Evolutionary conservation across 192 early-diverging fungal genomes (phyloP).

Genomic region (Backusella liffmaniae): DNA sequence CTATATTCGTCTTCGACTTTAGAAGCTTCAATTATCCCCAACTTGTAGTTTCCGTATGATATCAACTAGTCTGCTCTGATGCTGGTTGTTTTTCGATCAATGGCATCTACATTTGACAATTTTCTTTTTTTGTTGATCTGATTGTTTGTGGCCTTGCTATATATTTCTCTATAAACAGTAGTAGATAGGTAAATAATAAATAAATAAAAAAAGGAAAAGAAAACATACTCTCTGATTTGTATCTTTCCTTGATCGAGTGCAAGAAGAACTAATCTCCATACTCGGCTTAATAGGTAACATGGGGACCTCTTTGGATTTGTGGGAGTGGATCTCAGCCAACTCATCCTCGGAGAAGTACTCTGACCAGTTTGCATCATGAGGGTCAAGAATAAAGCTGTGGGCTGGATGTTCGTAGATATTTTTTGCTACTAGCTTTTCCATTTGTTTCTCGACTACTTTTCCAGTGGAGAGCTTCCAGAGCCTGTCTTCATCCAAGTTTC

Average conservation of each 20-base stretch:
- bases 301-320: too few species aligned
- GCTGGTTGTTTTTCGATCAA: not conserved
- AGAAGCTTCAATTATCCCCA: not conserved
- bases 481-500: too few species aligned
- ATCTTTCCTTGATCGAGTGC: not conserved
- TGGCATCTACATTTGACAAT: not conserved
- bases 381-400: too few species aligned
- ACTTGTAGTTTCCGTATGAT: not conserved
- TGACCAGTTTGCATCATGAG: too few species aligned
- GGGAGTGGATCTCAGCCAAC: too few species aligned
- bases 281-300: not conserved
- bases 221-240: not conserved
- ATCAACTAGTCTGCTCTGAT: not conserved
- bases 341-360: too few species aligned
- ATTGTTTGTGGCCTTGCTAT: not conserved
- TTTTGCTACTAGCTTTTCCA: too few species aligned
- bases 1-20: not conserved
- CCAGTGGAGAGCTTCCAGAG: too few species aligned
- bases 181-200: not conserved
- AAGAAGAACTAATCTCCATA: not conserved
- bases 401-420: too few species aligned
- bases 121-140: not conserved
- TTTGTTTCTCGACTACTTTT: too few species aligned
- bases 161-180: not conserved
- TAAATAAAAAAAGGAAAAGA: not conserved